A percentile compares a stretch with the other conserved stretches of the same genome.
phyloP scores from a whole-genome alignment of 2,329 filamentous ascomycete species.

The Aspergillus flavus region DNA sequence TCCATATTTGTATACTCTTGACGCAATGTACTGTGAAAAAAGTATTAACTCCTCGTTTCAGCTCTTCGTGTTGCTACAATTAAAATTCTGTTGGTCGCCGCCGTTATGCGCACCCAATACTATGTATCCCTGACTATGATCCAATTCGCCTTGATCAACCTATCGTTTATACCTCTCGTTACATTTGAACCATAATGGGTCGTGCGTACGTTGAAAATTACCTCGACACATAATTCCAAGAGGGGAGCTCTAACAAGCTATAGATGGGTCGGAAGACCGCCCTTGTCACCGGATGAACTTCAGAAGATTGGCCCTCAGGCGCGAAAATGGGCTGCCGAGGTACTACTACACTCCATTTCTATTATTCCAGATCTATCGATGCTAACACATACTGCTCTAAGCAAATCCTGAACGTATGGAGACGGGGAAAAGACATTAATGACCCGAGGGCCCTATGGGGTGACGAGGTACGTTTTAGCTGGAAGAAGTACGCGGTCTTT shows the following conservation, averaged over 20 bases:
- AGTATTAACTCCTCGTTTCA: not conserved
- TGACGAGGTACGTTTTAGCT: conserved; percentile 12
- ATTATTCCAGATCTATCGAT: accelerated
- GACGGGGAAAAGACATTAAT: conserved; percentile 5
- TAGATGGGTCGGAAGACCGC: not conserved
- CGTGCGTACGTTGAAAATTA: not conserved
- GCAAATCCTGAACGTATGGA: conserved; percentile 18
- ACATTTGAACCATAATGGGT: not conserved
- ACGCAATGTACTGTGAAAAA: not conserved
- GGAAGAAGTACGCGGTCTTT: not conserved
- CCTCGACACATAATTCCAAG: not conserved
- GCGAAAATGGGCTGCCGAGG: not conserved
- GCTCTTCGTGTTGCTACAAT: not conserved
- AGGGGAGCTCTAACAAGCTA: not conserved
- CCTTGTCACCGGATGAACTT: not conserved
- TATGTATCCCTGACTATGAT: not conserved
- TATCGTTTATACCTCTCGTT: not conserved
- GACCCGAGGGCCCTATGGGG: conserved; percentile 14
- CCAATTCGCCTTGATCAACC: not conserved
- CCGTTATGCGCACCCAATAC: not conserved
- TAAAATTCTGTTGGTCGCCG: not conserved
- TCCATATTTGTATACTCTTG: not conserved
- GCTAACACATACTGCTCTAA: not conserved
- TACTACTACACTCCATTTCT: not conserved
- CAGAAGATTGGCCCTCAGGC: not conserved